Evolutionary conservation across 176 grass and related monocot species (phyloP).

Genomic region (Tillandsia leiboldiana): DNA sequence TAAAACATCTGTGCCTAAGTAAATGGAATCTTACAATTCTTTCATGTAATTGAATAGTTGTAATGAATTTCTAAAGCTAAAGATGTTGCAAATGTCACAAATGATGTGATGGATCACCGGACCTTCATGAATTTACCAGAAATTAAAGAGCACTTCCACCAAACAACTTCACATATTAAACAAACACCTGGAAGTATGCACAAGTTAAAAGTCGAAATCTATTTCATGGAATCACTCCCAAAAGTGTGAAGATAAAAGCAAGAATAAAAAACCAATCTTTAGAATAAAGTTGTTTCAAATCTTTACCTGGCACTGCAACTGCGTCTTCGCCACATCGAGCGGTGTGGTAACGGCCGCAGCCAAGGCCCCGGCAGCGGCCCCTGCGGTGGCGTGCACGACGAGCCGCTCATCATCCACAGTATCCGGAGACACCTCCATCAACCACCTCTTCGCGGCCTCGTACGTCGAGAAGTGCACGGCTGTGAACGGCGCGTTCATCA

Average conservation of each 20-base stretch:
- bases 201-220: neutral
- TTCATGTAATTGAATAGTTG: neutral
- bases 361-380: constrained; percentile 60
- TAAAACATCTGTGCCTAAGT: neutral
- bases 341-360: constrained; percentile 62
- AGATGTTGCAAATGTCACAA: neutral
- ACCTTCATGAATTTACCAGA: neutral
- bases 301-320: constrained; percentile 88
- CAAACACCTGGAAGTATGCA: neutral
- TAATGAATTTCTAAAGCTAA: neutral
- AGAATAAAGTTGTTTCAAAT: constrained; percentile 12
- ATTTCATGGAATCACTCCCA: neutral
- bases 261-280: neutral
- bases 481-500: constrained; percentile 87
- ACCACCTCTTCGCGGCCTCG: constrained; percentile 66
- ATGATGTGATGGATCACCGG: neutral
- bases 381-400: constrained; percentile 66
- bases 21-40: neutral
- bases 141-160: neutral
- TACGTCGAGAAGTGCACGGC: constrained; percentile 81
- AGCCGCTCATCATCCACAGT: constrained; percentile 54
- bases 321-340: constrained; percentile 81
- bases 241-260: neutral
- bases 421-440: constrained; percentile 42
- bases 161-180: neutral